phyloP scores from a whole-genome alignment of 2,329 filamentous ascomycete genomes.

The Cadophora sp. region DNA sequence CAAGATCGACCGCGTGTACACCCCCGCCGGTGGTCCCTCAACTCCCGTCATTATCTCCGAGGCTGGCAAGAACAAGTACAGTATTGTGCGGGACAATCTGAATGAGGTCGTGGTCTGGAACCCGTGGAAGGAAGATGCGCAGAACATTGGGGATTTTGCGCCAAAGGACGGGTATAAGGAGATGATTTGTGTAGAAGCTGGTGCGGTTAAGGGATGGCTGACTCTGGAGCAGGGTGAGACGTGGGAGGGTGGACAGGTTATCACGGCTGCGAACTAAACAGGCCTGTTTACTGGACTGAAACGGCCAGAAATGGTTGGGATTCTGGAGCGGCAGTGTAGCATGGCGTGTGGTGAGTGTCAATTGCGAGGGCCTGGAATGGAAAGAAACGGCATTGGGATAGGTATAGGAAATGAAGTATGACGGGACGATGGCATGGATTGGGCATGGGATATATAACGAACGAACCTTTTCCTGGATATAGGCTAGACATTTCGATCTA shows the following conservation, averaged over 20 bases:
- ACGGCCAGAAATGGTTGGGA: not conserved
- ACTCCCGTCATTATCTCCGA: slow-evolving; percentile 66
- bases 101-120: slow-evolving; percentile 96
- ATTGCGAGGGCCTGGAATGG: not conserved
- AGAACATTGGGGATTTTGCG: slow-evolving; percentile 82
- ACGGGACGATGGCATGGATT: not conserved
- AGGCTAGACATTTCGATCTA: slow-evolving; percentile 11
- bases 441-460: not conserved
- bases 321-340: not conserved
- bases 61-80: slow-evolving; percentile 68
- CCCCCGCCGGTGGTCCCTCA: slow-evolving; percentile 66
- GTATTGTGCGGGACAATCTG: slow-evolving; percentile 83
- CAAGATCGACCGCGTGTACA: slow-evolving; percentile 91
- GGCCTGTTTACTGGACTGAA: not conserved
- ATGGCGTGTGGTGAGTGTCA: not conserved
- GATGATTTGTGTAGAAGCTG: slow-evolving; percentile 95
- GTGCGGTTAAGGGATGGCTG: slow-evolving; percentile 81
- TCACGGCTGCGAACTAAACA: slow-evolving; percentile 23
- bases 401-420: not conserved
- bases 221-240: slow-evolving; percentile 80
- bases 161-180: slow-evolving; percentile 90
- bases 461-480: not conserved
- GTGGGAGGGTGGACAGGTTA: slow-evolving; percentile 60
- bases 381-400: not conserved
- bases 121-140: slow-evolving; percentile 87